Conservation (phyloP, 2,329 filamentous ascomycete genomes). For the Orbilia oligospora region DNA sequence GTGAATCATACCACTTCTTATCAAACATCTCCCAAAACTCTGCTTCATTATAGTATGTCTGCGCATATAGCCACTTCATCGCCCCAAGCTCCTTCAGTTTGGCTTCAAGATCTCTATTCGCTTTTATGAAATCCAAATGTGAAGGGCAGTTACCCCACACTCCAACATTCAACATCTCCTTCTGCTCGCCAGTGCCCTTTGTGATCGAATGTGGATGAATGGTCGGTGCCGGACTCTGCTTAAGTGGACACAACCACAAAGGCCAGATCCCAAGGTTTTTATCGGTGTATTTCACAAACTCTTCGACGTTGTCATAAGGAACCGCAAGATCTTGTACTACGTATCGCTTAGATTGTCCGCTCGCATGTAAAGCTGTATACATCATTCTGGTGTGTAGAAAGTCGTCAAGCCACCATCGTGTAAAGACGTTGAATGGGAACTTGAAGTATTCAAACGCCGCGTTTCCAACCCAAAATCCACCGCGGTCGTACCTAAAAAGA, state of each 20-base stretch:
- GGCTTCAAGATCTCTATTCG: slow-evolving; percentile 75
- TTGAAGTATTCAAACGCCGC: slow-evolving; percentile 77
- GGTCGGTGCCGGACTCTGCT: slow-evolving; percentile 67
- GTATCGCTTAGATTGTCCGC: slow-evolving; percentile 71
- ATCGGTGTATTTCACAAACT: slow-evolving; percentile 68
- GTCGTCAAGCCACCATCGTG: slow-evolving; percentile 74
- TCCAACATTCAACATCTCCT: slow-evolving; percentile 74
- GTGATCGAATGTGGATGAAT: slow-evolving; percentile 60
- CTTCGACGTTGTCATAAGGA: slow-evolving; percentile 51
- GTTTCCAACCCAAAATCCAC: slow-evolving; percentile 78
- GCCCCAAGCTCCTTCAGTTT: slow-evolving; percentile 74
- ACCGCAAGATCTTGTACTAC: slow-evolving; percentile 61
- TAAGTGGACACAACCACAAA: slow-evolving; percentile 73
- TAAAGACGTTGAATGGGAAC: slow-evolving; percentile 76
- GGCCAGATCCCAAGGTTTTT: slow-evolving; percentile 70
- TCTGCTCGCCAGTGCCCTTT: slow-evolving; percentile 55
- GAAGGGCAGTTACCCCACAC: slow-evolving; percentile 73
- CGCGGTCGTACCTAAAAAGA: slow-evolving; percentile 78
- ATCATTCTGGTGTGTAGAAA: slow-evolving; percentile 77
- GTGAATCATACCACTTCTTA: slow-evolving; percentile 72
- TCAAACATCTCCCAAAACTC: slow-evolving; percentile 80
- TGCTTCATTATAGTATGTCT: slow-evolving; percentile 77
- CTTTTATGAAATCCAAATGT: slow-evolving; percentile 69
- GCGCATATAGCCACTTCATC: slow-evolving; percentile 80
- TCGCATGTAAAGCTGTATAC: slow-evolving; percentile 76